Percentiles rank a stretch among this genome's conserved stretches.
Evolutionary conservation across 1,139 yeast species (phyloP).

Genomic region (Blastobotrys indianensis): DNA sequence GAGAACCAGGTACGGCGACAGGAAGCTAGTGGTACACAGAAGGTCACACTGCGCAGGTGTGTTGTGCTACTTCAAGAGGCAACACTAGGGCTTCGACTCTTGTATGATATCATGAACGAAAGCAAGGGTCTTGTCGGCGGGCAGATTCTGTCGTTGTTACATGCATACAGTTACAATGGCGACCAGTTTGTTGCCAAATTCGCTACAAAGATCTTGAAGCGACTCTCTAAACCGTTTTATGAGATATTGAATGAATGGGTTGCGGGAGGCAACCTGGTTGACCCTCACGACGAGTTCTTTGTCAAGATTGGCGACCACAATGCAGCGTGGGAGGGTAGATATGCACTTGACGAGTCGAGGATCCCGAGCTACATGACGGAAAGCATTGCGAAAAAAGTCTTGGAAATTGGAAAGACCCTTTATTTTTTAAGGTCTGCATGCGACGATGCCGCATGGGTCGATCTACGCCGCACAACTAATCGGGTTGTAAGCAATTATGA

Average conservation of each 20-base stretch:
- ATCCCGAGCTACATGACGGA: constrained; percentile 56
- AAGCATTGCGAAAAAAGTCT: constrained; percentile 49
- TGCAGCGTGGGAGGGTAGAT: constrained; percentile 30
- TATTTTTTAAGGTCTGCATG: constrained; percentile 63
- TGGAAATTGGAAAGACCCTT: constrained; percentile 74
- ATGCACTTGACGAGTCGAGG: constrained; percentile 33
- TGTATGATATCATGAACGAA: constrained; percentile 38
- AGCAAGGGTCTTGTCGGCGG: constrained; percentile 44
- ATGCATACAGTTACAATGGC: constrained; percentile 55
- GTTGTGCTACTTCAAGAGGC: constrained; percentile 46
- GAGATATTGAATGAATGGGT: constrained; percentile 64
- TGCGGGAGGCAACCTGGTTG: constrained; percentile 55
- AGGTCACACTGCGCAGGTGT: constrained; percentile 38
- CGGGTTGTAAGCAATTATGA: constrained; percentile 27
- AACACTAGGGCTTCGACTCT: constrained; percentile 51
- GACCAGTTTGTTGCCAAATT: constrained; percentile 47
- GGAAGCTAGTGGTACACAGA: constrained; percentile 6
- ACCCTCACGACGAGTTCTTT: constrained; percentile 62
- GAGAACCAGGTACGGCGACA: constrained; percentile 35
- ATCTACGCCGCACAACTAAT: constrained; percentile 29
- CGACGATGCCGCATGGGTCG: constrained; percentile 54
- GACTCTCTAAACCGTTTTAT: constrained; percentile 55
- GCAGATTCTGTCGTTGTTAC: constrained; percentile 50
- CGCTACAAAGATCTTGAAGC: constrained; percentile 43
- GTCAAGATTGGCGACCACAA: constrained; percentile 33